These are phyloP conservation scores for Beauveria caledonica DNA, from an alignment of 2,329 filamentous ascomycete species.

Conservation along the genomic window DNA sequence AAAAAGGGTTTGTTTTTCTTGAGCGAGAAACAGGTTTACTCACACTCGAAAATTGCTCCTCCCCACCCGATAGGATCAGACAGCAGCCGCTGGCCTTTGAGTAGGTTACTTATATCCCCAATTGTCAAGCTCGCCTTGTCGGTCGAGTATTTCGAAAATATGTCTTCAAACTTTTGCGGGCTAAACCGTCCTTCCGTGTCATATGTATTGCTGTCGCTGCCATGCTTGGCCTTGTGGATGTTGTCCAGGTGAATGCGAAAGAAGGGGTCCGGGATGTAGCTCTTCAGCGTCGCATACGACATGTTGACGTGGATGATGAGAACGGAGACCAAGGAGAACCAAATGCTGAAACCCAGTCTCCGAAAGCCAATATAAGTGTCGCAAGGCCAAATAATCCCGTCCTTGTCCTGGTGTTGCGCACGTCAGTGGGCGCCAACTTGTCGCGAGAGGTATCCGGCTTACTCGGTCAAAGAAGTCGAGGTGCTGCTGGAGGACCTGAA, in stretches of 20 bases:
- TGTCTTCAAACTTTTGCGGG: conserved; percentile 42
- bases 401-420: conserved; percentile 21
- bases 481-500: background rate
- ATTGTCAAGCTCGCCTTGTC: conserved; percentile 31
- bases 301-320: conserved; percentile 35
- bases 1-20: background rate
- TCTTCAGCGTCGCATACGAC: conserved; percentile 35
- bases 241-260: conserved; percentile 29
- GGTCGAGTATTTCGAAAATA: conserved; percentile 38
- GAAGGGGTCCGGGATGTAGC: conserved; percentile 28
- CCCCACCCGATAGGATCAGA: conserved; percentile 34
- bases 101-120: conserved; percentile 26
- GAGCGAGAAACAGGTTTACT: background rate
- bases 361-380: conserved; percentile 33
- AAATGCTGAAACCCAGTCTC: conserved; percentile 25
- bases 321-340: conserved; percentile 30
- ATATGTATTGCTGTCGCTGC: conserved; percentile 36
- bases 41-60: conserved; percentile 18
- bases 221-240: conserved; percentile 38
- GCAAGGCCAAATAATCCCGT: conserved; percentile 30
- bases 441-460: background rate
- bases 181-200: conserved; percentile 41
- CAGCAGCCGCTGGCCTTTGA: conserved; percentile 32
- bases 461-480: background rate
- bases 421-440: conserved; percentile 16